A percentile compares a stretch with the other conserved stretches of the same genome.
These are phyloP conservation scores for Didymella keratinophila DNA, from an alignment of 2,329 filamentous ascomycete genomes.

Conservation along the genomic window DNA sequence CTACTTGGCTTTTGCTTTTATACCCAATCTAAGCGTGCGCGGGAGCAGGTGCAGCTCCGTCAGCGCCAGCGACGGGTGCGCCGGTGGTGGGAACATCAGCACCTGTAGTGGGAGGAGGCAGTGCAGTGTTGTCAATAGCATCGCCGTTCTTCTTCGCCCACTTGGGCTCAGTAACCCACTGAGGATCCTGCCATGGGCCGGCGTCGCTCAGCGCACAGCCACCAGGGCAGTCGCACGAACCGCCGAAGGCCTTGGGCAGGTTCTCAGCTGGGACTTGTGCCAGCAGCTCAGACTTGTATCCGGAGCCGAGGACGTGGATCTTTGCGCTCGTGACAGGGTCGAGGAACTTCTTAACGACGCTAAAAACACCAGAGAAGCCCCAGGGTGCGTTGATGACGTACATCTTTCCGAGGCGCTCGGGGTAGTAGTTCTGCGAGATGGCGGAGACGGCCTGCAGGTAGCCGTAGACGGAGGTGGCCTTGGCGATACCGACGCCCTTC, in stretches of 20 bases:
- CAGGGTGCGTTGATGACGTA: constrained; percentile 98
- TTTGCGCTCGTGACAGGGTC: constrained; percentile 97
- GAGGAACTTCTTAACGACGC: constrained; percentile 88
- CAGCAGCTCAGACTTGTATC: constrained; percentile 85
- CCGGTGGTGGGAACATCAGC: constrained; percentile 24
- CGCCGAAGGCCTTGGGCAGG: constrained; percentile 85
- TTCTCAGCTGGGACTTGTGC: constrained; percentile 88
- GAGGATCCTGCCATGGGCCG: constrained; percentile 83
- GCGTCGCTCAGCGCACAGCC: constrained; percentile 88
- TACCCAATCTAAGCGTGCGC: constrained; percentile 19
- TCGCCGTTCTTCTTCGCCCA: constrained; percentile 54
- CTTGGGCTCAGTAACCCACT: constrained; percentile 68
- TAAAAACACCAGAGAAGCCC: constrained; percentile 89
- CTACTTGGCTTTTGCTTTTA: not conserved
- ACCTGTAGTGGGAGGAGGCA: constrained; percentile 36
- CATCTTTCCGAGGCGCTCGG: constrained; percentile 92
- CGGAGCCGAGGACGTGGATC: constrained; percentile 85
- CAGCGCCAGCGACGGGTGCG: constrained; percentile 24
- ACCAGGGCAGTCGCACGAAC: constrained; percentile 79
- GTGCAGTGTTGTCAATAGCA: constrained; percentile 45
- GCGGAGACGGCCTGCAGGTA: constrained; percentile 85
- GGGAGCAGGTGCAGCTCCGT: constrained; percentile 22
- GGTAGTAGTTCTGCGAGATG: constrained; percentile 99
- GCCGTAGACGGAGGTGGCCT: constrained; percentile 82
- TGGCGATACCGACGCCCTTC: constrained; percentile 87